Percentiles rank a stretch among this genome's conserved stretches.
Evolutionary conservation across 108 stramenopile genomes (phyloP).

Genomic region (Schizochytrium sp.): DNA sequence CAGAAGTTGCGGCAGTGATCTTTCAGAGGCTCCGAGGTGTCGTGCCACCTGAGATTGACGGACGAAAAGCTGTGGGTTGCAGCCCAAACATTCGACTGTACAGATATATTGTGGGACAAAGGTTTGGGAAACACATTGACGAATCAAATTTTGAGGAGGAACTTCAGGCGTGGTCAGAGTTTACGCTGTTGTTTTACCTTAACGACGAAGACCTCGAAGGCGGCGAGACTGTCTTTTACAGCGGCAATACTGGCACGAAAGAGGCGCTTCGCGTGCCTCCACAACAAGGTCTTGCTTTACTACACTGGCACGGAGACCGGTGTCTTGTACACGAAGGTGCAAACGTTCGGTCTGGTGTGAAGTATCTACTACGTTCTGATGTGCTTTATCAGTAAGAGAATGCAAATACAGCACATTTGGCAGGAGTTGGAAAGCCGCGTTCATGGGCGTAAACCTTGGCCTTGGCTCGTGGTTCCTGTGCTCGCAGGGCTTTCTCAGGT

Average conservation of each 20-base stretch:
- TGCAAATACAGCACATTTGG: background rate
- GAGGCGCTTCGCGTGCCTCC: constrained; percentile 79
- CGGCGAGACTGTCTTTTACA: constrained; percentile 83
- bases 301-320: constrained; percentile 87
- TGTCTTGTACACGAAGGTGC: constrained; percentile 92
- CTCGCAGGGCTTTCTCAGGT: background rate
- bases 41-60: constrained; percentile 59
- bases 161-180: constrained; percentile 76
- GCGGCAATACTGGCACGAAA: constrained; percentile 59
- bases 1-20: constrained; percentile 59
- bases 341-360: constrained; percentile 80
- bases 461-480: background rate
- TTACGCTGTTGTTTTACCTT: constrained; percentile 87
- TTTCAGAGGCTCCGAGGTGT: constrained; percentile 66
- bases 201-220: constrained; percentile 77
- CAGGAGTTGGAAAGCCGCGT: background rate
- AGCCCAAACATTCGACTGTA: constrained; percentile 89
- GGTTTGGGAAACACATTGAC: constrained; percentile 89
- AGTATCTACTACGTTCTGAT: constrained; percentile 86
- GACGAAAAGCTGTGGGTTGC: constrained; percentile 78
- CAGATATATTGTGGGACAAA: constrained; percentile 82
- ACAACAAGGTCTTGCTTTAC: constrained; percentile 78
- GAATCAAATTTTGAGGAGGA: constrained; percentile 73
- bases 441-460: background rate
- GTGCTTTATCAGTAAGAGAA: constrained; percentile 73